phyloP scores from a whole-genome alignment of 2,329 filamentous ascomycete species.

The Xylariaceae sp. region DNA sequence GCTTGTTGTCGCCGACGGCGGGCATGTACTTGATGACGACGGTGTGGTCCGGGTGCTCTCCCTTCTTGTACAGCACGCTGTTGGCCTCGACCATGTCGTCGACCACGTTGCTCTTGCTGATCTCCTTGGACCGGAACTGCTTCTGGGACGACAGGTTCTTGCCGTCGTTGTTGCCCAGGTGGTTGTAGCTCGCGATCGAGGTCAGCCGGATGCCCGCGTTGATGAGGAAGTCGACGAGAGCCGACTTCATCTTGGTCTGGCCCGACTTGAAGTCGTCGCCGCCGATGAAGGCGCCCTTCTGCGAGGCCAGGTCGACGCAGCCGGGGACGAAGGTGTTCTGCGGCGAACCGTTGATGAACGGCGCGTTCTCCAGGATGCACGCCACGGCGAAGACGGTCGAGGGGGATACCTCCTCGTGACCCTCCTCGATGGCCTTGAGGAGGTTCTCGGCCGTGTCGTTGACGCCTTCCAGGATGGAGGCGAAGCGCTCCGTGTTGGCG shows the following conservation, averaged over 20 bases:
- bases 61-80: slow-evolving; percentile 78
- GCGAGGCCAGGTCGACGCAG: slow-evolving; percentile 80
- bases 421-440: slow-evolving; percentile 75
- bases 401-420: slow-evolving; percentile 87
- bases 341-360: slow-evolving; percentile 98
- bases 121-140: slow-evolving; percentile 99
- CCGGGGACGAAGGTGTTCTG: slow-evolving; percentile 99
- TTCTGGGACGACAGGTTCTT: slow-evolving; percentile 96
- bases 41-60: slow-evolving; percentile 94
- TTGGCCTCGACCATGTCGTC: slow-evolving; percentile 99
- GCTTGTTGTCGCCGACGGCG: slow-evolving; percentile 97
- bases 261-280: slow-evolving; percentile 99
- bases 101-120: slow-evolving; percentile 98
- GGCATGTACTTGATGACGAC: slow-evolving; percentile 99
- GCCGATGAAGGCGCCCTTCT: slow-evolving; percentile 84
- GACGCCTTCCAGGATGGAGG: slow-evolving; percentile 79
- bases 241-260: slow-evolving; percentile 99
- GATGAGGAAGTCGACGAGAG: slow-evolving; percentile 96
- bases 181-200: slow-evolving; percentile 98
- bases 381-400: slow-evolving; percentile 96
- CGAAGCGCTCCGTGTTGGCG: slow-evolving; percentile 96
- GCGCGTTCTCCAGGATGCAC: slow-evolving; percentile 79
- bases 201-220: slow-evolving; percentile 98
- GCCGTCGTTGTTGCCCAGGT: slow-evolving; percentile 98
- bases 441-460: slow-evolving; percentile 97